Conservation (phyloP, 371 early-diverging fungal genomes). For the Apophysomyces elegans region DNA sequence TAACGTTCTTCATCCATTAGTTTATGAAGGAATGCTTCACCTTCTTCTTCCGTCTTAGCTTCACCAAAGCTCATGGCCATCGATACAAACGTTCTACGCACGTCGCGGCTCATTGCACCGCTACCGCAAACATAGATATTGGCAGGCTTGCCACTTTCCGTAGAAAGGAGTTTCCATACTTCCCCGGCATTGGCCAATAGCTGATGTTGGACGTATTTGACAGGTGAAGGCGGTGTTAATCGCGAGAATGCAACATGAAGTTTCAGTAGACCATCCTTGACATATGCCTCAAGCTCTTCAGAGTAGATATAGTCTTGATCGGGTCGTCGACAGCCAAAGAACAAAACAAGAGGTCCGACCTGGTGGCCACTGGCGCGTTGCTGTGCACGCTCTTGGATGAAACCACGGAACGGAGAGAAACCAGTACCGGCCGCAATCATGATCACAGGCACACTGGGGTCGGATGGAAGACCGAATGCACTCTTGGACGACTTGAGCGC, state of each 20-base stretch:
- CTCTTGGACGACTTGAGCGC: conserved; percentile 29
- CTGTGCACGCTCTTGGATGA: conserved; percentile 47
- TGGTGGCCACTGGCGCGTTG: conserved; percentile 13
- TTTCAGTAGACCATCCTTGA: conserved; percentile 44
- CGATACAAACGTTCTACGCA: conserved; percentile 23
- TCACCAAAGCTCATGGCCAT: conserved; percentile 20
- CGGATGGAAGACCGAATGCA: conserved; percentile 29
- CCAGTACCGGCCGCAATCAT: conserved; percentile 73
- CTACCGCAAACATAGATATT: conserved; percentile 25
- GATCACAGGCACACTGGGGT: conserved; percentile 36
- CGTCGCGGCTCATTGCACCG: conserved; percentile 26
- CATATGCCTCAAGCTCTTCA: conserved; percentile 59
- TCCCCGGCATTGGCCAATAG: conserved; percentile 22
- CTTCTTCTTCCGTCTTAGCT: conserved; percentile 22
- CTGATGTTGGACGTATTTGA: conserved; percentile 33
- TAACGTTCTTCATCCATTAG: conserved; percentile 21
- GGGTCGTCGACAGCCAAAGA: conserved; percentile 76
- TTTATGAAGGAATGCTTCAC: conserved; percentile 6
- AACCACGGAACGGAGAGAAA: conserved; percentile 82
- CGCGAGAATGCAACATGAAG: conserved; percentile 76
- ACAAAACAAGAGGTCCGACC: conserved; percentile 41
- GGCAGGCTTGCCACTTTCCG: conserved; percentile 13
- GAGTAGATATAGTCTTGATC: conserved; percentile 70
- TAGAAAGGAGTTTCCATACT: conserved; percentile 14
- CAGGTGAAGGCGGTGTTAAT: not conserved